A percentile compares a stretch with the other conserved stretches of the same genome.
Conservation (phyloP, 1,139 yeast genomes). For the Sugiyamaella grinbergsii region DNA sequence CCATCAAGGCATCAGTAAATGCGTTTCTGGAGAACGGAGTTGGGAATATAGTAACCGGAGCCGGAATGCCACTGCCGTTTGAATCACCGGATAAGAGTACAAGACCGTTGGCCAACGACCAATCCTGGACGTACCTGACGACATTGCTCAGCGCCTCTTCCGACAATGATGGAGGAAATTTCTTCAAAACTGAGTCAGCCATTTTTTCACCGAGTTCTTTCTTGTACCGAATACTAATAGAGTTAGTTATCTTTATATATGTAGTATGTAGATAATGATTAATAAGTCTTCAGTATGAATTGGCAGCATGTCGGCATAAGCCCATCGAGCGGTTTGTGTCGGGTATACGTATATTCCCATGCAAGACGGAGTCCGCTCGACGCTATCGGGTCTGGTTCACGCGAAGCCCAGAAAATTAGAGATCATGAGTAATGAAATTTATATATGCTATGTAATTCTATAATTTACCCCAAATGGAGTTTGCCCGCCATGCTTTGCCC, state of each 20-base stretch:
- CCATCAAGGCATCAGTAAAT: constrained; percentile 64
- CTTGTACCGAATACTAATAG: background rate
- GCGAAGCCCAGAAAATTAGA: background rate
- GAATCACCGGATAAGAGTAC: constrained; percentile 66
- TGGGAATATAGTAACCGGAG: constrained; percentile 89
- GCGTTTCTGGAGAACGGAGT: constrained; percentile 77
- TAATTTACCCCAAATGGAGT: constrained; percentile 15
- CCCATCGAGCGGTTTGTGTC: background rate
- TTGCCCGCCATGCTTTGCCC: constrained; percentile 21
- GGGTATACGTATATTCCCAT: background rate
- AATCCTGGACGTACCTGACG: constrained; percentile 55
- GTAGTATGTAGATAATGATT: no score
- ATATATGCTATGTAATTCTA: background rate
- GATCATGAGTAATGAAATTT: no score
- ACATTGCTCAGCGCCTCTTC: constrained; percentile 26
- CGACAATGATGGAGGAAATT: constrained; percentile 29
- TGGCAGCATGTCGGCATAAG: no score
- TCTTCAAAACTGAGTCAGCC: background rate
- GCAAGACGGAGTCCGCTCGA: background rate
- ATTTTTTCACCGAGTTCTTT: background rate
- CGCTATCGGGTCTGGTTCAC: background rate
- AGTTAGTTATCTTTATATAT: no score
- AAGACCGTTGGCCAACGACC: constrained; percentile 78
- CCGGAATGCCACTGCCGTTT: constrained; percentile 55
- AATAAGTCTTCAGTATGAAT: no score